Evolutionary conservation across 1,284 basidiomycete genomes (phyloP).

Genomic region (Apiotrichum veenhuisii): DNA sequence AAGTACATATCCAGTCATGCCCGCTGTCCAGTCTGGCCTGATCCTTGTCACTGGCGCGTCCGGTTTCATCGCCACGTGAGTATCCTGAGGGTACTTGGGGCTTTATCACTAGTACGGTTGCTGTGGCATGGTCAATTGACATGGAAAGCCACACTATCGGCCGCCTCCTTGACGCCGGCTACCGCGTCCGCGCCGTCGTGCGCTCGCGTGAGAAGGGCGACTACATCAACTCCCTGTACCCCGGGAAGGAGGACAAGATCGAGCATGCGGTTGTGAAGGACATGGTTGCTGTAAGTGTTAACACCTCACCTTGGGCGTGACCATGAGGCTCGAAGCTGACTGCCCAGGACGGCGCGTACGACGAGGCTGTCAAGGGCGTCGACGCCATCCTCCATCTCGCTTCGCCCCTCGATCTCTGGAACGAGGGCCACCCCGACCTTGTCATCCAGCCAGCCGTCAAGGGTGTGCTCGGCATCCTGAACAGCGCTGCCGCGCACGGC

Average conservation of each 20-base stretch:
- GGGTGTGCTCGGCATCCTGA: not conserved
- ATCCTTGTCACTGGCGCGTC: not conserved
- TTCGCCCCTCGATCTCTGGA: slow-evolving; percentile 2
- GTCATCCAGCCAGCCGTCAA: not conserved
- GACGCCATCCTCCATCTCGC: slow-evolving; percentile 54
- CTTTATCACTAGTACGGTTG: too few relatives aligned
- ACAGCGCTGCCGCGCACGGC: not conserved
- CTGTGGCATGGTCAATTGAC: too few relatives aligned
- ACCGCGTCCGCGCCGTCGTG: not conserved
- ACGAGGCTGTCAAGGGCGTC: slow-evolving; percentile 63
- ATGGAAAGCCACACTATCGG: not conserved
- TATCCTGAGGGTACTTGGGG: too few relatives aligned
- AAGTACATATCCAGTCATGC: not conserved
- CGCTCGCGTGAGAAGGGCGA: not conserved
- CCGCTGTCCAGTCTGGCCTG: not conserved
- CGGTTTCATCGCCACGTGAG: not conserved
- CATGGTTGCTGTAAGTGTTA: not conserved
- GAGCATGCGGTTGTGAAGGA: not conserved
- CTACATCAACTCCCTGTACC: not conserved
- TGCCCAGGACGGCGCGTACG: slow-evolving; percentile 56
- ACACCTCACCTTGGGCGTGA: not conserved
- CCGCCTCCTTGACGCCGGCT: not conserved
- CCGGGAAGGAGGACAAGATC: not conserved
- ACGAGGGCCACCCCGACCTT: not conserved
- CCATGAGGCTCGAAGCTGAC: not conserved